These are phyloP conservation scores for Diaporthe citriasiana DNA, from an alignment of 2,329 filamentous ascomycete species.

Conservation along the genomic window DNA sequence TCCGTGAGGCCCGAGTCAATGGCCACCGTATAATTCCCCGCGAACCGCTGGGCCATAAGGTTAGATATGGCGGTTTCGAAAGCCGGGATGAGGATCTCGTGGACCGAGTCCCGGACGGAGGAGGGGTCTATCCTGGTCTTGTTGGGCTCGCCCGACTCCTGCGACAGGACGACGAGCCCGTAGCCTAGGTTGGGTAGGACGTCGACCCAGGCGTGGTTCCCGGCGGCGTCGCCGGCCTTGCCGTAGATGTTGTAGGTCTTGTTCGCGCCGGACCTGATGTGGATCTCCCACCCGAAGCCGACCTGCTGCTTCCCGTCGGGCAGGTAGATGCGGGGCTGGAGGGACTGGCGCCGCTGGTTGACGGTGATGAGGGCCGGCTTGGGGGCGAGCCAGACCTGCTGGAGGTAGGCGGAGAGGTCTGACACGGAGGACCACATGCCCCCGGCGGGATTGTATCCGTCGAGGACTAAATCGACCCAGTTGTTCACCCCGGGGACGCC, in stretches of 20 bases:
- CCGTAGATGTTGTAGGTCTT: constrained; percentile 21
- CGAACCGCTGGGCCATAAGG: neutral
- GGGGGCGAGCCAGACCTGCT: neutral
- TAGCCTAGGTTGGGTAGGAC: constrained; percentile 3
- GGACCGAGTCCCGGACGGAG: neutral
- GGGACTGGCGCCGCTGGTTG: constrained; percentile 3
- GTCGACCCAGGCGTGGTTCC: constrained; percentile 19
- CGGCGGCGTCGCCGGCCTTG: constrained; percentile 13
- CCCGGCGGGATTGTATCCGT: constrained; percentile 5
- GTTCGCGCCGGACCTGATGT: neutral
- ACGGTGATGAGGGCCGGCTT: neutral
- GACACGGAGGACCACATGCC: constrained; percentile 12
- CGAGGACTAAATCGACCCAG: constrained; percentile 1
- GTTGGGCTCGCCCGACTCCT: neutral
- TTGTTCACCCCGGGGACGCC: neutral
- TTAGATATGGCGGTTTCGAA: neutral
- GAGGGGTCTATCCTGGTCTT: neutral
- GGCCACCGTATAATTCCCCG: constrained; percentile 10
- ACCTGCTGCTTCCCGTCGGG: constrained; percentile 23
- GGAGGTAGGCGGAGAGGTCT: neutral
- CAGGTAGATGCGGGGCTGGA: neutral
- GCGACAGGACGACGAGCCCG: neutral
- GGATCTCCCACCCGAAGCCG: constrained; percentile 22
- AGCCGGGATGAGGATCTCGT: constrained; percentile 17
- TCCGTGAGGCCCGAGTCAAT: neutral